Conservation (phyloP, 2,329 filamentous ascomycete genomes). For the Epichloe coenophiala region DNA sequence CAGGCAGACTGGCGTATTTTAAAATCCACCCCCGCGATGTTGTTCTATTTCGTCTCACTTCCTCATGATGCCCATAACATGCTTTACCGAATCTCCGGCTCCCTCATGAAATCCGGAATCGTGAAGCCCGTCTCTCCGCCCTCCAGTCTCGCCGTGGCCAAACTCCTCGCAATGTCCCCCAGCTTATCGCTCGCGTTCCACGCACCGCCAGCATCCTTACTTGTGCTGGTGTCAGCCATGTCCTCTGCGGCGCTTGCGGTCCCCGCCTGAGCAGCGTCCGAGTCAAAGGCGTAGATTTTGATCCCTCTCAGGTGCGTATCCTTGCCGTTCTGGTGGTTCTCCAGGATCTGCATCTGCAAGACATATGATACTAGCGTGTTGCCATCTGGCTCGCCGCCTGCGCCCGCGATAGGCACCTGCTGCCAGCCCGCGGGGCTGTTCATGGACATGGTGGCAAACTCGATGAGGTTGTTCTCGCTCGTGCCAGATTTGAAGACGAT, state of each 20-base stretch:
- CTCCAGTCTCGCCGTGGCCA: constrained; percentile 18
- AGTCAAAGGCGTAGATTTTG: constrained; percentile 61
- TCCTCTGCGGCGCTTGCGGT: constrained; percentile 16
- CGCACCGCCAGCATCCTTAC: constrained; percentile 6
- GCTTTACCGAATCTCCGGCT: constrained; percentile 26
- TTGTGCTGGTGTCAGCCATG: constrained; percentile 10
- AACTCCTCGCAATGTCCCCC: constrained; percentile 16
- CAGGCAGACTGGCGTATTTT: too few species aligned
- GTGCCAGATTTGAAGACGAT: constrained; percentile 83
- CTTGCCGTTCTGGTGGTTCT: constrained; percentile 98
- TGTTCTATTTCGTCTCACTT: background rate
- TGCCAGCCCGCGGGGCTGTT: constrained; percentile 80
- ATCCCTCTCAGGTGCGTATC: constrained; percentile 94
- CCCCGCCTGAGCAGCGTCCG: constrained; percentile 29
- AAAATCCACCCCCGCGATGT: too few species aligned
- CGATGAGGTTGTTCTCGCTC: constrained; percentile 79
- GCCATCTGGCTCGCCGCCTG: constrained; percentile 47
- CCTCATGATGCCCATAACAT: background rate
- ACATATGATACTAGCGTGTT: constrained; percentile 78
- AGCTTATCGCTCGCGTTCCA: constrained; percentile 10
- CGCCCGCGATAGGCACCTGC: constrained; percentile 52
- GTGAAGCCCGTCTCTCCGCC: constrained; percentile 21
- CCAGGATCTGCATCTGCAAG: constrained; percentile 77
- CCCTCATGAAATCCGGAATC: constrained; percentile 29
- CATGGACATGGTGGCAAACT: constrained; percentile 71